These are phyloP conservation scores for Adenanthera pavonina DNA, from an alignment of 306 rosid genomes.

Conservation along the genomic window DNA sequence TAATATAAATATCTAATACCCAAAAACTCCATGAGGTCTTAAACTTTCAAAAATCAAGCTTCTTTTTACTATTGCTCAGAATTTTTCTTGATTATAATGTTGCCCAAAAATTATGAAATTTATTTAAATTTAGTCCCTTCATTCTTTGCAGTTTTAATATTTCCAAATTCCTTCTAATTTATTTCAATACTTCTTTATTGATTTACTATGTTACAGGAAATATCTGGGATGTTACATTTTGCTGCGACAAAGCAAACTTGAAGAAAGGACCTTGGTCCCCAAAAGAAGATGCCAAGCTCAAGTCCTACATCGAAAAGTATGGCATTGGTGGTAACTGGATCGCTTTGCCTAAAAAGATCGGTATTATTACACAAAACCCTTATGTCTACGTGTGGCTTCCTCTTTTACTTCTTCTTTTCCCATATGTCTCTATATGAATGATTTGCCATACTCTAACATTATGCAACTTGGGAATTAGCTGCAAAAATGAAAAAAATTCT, in stretches of 20 bases:
- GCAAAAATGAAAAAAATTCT: not conserved
- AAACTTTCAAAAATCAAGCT: too few species aligned
- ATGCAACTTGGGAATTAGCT: not conserved
- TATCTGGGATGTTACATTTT: too few species aligned
- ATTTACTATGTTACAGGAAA: too few species aligned
- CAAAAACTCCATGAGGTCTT: too few species aligned
- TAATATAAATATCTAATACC: too few species aligned
- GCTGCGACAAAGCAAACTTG: slow-evolving; percentile 96
- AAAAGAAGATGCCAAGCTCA: slow-evolving; percentile 87
- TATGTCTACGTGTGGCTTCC: not conserved
- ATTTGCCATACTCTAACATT: not conserved
- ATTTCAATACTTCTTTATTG: too few species aligned
- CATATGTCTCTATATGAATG: not conserved
- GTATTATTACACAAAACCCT: slow-evolving; percentile 37
- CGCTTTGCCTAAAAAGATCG: slow-evolving; percentile 87
- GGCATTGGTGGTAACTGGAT: slow-evolving; percentile 97
- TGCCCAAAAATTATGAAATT: too few species aligned
- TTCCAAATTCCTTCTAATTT: too few species aligned
- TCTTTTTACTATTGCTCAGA: too few species aligned
- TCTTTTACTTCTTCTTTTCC: not conserved
- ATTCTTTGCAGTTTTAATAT: too few species aligned
- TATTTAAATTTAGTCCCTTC: too few species aligned
- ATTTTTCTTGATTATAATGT: too few species aligned
- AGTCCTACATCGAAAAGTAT: slow-evolving; percentile 77
- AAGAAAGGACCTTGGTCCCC: slow-evolving; percentile 97